A percentile compares a stretch with the other conserved stretches of the same genome.
Evolutionary conservation across 1,284 basidiomycete genomes (phyloP).

Genomic region (Apiotrichum gamsii): DNA sequence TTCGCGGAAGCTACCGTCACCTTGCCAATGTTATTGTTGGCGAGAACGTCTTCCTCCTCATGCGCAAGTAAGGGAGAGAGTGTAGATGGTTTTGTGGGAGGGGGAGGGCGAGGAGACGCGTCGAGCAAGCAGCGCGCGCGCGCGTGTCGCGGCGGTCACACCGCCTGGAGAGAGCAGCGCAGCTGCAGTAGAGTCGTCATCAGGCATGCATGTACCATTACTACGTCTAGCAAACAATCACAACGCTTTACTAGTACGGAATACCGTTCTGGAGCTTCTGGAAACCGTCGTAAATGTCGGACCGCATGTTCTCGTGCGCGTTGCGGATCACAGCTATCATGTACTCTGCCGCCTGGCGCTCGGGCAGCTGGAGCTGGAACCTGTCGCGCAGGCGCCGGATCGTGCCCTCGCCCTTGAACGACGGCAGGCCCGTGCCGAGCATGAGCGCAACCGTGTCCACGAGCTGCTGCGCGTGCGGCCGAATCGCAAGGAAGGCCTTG

Average conservation of each 20-base stretch:
- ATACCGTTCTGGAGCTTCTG: slow-evolving; percentile 46
- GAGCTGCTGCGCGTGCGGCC: slow-evolving; percentile 84
- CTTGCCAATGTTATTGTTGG: slow-evolving; percentile 87
- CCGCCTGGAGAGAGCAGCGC: not conserved
- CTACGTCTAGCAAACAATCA: slow-evolving; percentile 1
- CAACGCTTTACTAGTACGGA: slow-evolving; percentile 23
- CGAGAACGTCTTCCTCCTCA: slow-evolving; percentile 82
- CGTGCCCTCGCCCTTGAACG: slow-evolving; percentile 91
- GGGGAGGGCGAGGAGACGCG: not conserved
- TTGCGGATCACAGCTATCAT: slow-evolving; percentile 85
- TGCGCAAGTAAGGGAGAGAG: slow-evolving; percentile 59
- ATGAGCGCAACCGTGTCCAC: slow-evolving; percentile 84
- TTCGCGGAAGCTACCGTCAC: slow-evolving; percentile 89
- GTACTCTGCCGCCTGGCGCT: slow-evolving; percentile 85
- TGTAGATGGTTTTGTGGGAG: not conserved
- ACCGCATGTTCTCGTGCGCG: slow-evolving; percentile 89
- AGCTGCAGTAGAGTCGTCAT: slow-evolving; percentile 3
- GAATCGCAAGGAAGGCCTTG: slow-evolving; percentile 91
- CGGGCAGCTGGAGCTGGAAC: slow-evolving; percentile 74
- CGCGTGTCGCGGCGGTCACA: too few species aligned
- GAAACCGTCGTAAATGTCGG: slow-evolving; percentile 85
- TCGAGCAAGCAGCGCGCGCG: too few species aligned
- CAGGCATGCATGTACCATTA: slow-evolving; percentile 18
- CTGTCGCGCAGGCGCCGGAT: slow-evolving; percentile 80
- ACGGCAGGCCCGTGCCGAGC: slow-evolving; percentile 89